Evolutionary conservation across 2,329 filamentous ascomycete species (phyloP).

Genomic region (Fusarium coffeatum): DNA sequence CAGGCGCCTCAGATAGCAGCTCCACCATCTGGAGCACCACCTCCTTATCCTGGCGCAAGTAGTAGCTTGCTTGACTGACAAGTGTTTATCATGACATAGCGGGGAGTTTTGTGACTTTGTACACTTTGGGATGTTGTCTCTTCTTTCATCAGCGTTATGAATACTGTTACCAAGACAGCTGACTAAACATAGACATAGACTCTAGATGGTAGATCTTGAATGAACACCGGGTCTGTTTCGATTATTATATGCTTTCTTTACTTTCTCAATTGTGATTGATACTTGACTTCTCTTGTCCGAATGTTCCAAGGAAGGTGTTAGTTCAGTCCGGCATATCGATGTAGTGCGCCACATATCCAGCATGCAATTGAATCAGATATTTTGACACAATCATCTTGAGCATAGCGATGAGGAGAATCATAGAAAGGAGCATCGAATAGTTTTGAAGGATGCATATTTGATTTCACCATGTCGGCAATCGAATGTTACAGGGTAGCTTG

Average conservation of each 20-base stretch:
- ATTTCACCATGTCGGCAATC: no score
- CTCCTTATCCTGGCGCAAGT: slow-evolving; percentile 18
- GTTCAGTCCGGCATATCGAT: rapidly evolving
- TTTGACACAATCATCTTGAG: not conserved
- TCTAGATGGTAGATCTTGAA: slow-evolving; percentile 22
- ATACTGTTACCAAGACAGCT: not conserved
- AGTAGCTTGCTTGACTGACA: slow-evolving; percentile 43
- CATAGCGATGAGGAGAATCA: no score
- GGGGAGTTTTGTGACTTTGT: slow-evolving; percentile 33
- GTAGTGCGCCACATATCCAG: rapidly evolving
- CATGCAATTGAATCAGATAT: rapidly evolving
- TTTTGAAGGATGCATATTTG: not conserved
- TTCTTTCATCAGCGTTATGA: slow-evolving; percentile 1
- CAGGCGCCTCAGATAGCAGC: slow-evolving; percentile 14
- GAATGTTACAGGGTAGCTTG: slow-evolving; percentile 23
- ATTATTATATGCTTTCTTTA: not conserved
- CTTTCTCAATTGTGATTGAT: no score
- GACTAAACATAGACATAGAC: slow-evolving; percentile 21
- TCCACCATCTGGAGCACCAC: slow-evolving; percentile 41
- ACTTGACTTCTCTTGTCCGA: not conserved
- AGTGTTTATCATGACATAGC: slow-evolving; percentile 20
- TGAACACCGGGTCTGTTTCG: not conserved
- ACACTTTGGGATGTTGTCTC: slow-evolving; percentile 2
- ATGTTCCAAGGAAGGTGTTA: no score
- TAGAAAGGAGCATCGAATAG: no score